Evolutionary conservation across 495 filamentous ascomycete genomes (phyloP), one percentile per base, ranked within the genome.

Genomic region (Penicillium paxilli): DNA sequence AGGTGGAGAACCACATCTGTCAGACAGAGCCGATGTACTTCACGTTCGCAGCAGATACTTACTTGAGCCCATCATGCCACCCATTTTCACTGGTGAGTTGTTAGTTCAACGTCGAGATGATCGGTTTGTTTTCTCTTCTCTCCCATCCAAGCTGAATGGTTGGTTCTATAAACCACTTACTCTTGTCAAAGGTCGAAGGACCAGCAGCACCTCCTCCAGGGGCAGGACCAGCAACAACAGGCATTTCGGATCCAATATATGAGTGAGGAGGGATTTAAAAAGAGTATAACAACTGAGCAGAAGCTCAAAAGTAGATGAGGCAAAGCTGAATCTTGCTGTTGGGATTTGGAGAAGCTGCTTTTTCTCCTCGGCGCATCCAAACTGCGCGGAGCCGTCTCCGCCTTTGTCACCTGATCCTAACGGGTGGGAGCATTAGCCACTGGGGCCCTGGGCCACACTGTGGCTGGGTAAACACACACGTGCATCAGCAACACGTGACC

Each of bases 41-140:
- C 19, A 37, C 26, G 16, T 35, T 14, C 22, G 42, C 10, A 19
- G 57, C 37, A 20, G 46, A 25, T 35, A 82, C 91, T 51, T 88
- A 96, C 93, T 92, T 50, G 91, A 90, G 54, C 94, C 94, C 90
- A 98, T 96, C 87, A 98, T 84, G 51, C 87, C 91, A 52, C 94
- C 94, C 90, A 97, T 95, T 79, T 95, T 97, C 74, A 93, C 94
- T 98, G 58, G 51, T 54, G 40, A 22, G 10, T 41, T 49, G 68
- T 77, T 59, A 67, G 60, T 52, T 47, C 23, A 52, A 37, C 17
- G 20, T 17, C 2, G 10, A 21, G 19, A 20, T 0, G 21, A 52
- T 4, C 26, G 37, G 16, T 20, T 12, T 7, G n/a, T n/a, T n/a
- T n/a, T n/a, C n/a, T n/a, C n/a, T n/a, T n/a, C n/a, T 33, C 19